Conservation (phyloP, 169 alveolate genomes). For the Plasmodium relictum region DNA sequence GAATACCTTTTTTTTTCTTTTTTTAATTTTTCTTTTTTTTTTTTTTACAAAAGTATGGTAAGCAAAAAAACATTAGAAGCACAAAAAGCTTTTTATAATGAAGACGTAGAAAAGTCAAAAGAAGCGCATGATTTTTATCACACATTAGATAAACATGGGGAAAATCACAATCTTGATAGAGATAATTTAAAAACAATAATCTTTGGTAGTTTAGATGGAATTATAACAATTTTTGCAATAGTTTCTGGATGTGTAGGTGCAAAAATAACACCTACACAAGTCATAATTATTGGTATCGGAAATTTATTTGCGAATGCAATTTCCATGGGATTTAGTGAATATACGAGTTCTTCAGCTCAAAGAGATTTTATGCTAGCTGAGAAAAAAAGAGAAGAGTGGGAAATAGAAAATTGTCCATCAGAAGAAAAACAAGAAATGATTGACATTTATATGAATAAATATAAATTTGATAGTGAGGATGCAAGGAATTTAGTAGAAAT, state of each 20-base stretch:
- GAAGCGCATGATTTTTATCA: slow-evolving; percentile 44
- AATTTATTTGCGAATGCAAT: slow-evolving; percentile 92
- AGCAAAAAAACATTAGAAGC: slow-evolving; percentile 74
- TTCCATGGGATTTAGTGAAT: slow-evolving; percentile 93
- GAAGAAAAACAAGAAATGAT: slow-evolving; percentile 92
- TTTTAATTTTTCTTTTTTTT: not conserved
- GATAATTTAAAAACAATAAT: slow-evolving; percentile 89
- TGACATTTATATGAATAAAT: slow-evolving; percentile 88
- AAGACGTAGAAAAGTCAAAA: slow-evolving; percentile 77
- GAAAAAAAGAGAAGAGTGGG: slow-evolving; percentile 83
- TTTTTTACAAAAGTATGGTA: slow-evolving; percentile 19
- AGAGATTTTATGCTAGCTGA: slow-evolving; percentile 81
- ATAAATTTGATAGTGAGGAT: slow-evolving; percentile 90
- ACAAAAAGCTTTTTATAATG: slow-evolving; percentile 77
- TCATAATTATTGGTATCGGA: slow-evolving; percentile 91
- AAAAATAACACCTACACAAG: slow-evolving; percentile 88
- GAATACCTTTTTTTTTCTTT: not conserved
- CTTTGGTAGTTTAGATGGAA: slow-evolving; percentile 94
- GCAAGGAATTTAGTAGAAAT: slow-evolving; percentile 90
- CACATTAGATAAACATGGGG: slow-evolving; percentile 68
- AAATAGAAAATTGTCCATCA: slow-evolving; percentile 92
- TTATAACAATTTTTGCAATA: slow-evolving; percentile 92
- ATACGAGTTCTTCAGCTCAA: slow-evolving; percentile 84
- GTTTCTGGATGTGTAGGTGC: slow-evolving; percentile 95
- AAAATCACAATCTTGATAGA: slow-evolving; percentile 76